Base-by-base conservation (phyloP, 2,329 filamentous ascomycete genomes). In the Cryphonectria radicalis region DNA sequence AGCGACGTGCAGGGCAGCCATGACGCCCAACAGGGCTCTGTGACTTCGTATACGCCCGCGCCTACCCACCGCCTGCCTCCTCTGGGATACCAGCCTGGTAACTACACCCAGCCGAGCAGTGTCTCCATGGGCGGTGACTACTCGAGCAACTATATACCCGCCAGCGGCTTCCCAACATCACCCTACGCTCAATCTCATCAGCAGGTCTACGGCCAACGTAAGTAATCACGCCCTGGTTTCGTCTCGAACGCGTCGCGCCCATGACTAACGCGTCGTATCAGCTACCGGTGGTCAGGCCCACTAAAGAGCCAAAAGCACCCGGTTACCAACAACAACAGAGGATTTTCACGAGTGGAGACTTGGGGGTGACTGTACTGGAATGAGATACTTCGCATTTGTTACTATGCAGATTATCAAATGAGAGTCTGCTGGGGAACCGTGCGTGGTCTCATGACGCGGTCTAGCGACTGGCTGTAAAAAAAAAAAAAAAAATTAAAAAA, bases 1-100 rank as follows among this genome's bases (percentile, higher is more conserved):
- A 76, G 76, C 14, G 88, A 88, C 42, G 90, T 87, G 7, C 85
- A 86, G 43, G 85, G 85, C 13, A 85, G 87, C 74, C 77, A 84
- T 63, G 84, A 87, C 66, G 87, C 87, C 64, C 82, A 85, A 37
- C 89, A 90, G 75, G 84, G 79, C 63, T 85, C 81, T 80, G 71
- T 72, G 14, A 89, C 82, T 79, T 87, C 83, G 63, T 86, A 91
- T 82, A 78, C 86, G 75, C 86, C 87, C 63, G 85, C 88, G 60
- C 86, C 90, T 60, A 78, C 83, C 25, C 86, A 89, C 70, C 92
- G 93, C 77, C 84, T 94, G 42, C 92, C 92, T 63, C 92, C 92
- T 1, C 93, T 94, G 77, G 91, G 90, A 17, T 95, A 94, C 77
- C 89, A 91, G 77, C 84, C 89, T 42, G 79, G 85, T 71, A 90